These are phyloP conservation scores for Colletotrichum sansevieriae DNA, from an alignment of 2,329 filamentous ascomycete species.

Conservation along the genomic window DNA sequence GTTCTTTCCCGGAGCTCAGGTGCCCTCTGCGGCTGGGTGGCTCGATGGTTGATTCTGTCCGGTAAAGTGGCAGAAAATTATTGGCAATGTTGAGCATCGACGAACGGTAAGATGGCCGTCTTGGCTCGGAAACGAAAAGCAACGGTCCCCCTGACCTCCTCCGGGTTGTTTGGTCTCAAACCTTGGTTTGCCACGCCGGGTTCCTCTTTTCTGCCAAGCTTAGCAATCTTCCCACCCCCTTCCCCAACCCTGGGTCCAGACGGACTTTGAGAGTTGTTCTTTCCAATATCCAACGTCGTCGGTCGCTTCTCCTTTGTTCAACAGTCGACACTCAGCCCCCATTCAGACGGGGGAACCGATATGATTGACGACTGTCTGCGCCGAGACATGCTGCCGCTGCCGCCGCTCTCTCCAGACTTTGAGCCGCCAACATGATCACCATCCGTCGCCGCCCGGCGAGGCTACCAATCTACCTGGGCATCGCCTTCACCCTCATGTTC, in stretches of 20 bases:
- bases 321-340: background rate
- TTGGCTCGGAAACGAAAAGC: conserved; percentile 18
- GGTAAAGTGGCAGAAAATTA: conserved; percentile 3
- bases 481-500: conserved; percentile 31
- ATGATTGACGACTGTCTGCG: conserved; percentile 31
- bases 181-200: conserved; percentile 7
- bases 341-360: conserved; percentile 22
- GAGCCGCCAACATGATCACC: conserved; percentile 43
- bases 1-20: background rate
- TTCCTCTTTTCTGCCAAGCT: conserved; percentile 33
- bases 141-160: conserved; percentile 14
- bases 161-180: conserved; percentile 17
- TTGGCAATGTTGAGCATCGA: conserved; percentile 34
- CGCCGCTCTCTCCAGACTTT: conserved; percentile 18
- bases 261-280: too few relatives aligned
- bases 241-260: too few relatives aligned
- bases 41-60: background rate
- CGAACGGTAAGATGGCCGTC: background rate
- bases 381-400: conserved; percentile 38
- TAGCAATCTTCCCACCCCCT: background rate
- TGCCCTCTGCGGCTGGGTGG: background rate
- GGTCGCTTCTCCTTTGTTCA: background rate
- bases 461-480: conserved; percentile 37
- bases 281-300: conserved; percentile 2
- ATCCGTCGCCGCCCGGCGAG: conserved; percentile 40